Evolutionary conservation across 116 monocot genomes (phyloP).

Genomic region (Cymodocea nodosa): DNA sequence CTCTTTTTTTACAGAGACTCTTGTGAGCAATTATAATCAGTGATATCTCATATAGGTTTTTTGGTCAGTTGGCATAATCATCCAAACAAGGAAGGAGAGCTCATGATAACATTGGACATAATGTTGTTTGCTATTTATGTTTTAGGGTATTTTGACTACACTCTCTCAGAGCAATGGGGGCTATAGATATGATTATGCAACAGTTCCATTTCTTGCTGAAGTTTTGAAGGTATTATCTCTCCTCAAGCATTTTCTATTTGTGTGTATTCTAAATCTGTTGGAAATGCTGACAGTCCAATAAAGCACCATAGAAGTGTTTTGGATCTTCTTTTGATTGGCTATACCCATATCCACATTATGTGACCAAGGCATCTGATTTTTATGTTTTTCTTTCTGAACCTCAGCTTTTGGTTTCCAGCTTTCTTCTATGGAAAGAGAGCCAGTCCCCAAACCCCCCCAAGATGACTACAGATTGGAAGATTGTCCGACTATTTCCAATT

Average conservation of each 20-base stretch:
- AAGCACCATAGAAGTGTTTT: neutral
- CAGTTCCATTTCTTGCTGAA: constrained; percentile 92
- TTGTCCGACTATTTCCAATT: constrained; percentile 56
- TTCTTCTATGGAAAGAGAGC: constrained; percentile 80
- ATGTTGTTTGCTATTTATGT: neutral
- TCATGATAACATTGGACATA: neutral
- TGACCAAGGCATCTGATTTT: neutral
- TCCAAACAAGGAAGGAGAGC: neutral
- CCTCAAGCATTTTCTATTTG: neutral
- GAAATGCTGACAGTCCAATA: neutral
- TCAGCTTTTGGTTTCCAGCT: constrained; percentile 85
- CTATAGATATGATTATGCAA: constrained; percentile 91
- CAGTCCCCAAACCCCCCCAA: constrained; percentile 47
- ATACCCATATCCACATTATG: too few relatives aligned
- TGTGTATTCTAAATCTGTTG: too few relatives aligned
- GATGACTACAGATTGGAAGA: constrained; percentile 92
- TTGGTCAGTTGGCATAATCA: neutral
- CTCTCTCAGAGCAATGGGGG: constrained; percentile 87
- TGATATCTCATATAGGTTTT: too few relatives aligned
- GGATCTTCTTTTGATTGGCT: too few relatives aligned
- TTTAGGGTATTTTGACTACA: constrained; percentile 90
- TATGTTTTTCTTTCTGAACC: constrained; percentile 8
- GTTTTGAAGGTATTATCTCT: constrained; percentile 54
- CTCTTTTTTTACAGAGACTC: too few relatives aligned
- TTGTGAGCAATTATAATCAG: too few relatives aligned